Evolutionary conservation across 1,284 basidiomycete genomes (phyloP).

Genomic region (Pascua sp.): DNA sequence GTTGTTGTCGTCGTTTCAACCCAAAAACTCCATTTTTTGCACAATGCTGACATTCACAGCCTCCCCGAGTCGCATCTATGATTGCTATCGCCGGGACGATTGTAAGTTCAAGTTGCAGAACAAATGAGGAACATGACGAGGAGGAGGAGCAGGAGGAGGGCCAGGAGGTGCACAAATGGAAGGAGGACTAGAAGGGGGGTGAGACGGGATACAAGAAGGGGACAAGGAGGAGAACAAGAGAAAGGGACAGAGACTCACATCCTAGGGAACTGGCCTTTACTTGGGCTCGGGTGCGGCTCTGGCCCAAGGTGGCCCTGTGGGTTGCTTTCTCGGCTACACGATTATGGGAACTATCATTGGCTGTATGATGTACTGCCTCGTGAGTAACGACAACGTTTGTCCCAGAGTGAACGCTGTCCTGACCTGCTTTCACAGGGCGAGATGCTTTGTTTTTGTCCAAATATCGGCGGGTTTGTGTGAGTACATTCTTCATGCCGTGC

Average conservation of each 20-base stretch:
- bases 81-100: slow-evolving; percentile 52
- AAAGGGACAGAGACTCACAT: background rate
- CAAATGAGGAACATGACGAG: no score
- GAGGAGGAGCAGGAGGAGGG: background rate
- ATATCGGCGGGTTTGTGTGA: slow-evolving; percentile 14
- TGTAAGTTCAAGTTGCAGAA: background rate
- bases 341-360: slow-evolving; percentile 19
- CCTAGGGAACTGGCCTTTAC: slow-evolving; percentile 7
- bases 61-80: slow-evolving; percentile 19
- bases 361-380: slow-evolving; percentile 14
- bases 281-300: slow-evolving; percentile 6
- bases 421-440: background rate
- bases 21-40: no score
- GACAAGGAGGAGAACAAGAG: no score
- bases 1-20: no score
- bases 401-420: no score
- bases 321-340: slow-evolving; percentile 22
- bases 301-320: slow-evolving; percentile 2
- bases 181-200: no score
- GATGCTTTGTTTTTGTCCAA: slow-evolving; percentile 14
- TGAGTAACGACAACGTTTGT: background rate
- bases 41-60: background rate
- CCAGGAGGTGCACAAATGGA: no score
- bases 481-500: no score
- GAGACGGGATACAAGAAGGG: no score